Percentiles rank a stretch among this genome's conserved stretches.
phyloP scores from a whole-genome alignment of 1,139 yeast genomes.

The Kodamaea fungicola region DNA sequence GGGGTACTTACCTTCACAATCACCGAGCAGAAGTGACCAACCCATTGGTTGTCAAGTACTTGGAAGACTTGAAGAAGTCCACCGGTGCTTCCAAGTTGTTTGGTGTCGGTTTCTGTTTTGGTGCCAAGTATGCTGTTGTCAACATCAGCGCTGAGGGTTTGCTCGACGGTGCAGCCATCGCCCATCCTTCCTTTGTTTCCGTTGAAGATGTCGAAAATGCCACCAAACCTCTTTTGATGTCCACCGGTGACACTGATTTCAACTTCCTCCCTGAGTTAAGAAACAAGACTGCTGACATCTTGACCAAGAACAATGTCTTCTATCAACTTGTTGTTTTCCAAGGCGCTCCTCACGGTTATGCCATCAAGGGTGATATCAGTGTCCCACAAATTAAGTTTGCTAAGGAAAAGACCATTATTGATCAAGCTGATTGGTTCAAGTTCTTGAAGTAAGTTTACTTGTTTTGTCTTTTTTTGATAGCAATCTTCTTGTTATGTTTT shows the following conservation, averaged over 20 bases:
- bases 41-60: slow-evolving; percentile 14
- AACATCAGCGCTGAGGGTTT: slow-evolving; percentile 12
- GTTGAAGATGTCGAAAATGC: slow-evolving; percentile 16
- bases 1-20: slow-evolving; percentile 47
- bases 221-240: slow-evolving; percentile 16
- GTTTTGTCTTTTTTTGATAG: not conserved
- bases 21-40: slow-evolving; percentile 50
- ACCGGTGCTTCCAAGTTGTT: slow-evolving; percentile 11
- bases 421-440: slow-evolving; percentile 43
- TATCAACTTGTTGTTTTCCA: slow-evolving; percentile 16
- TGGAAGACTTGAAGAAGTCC: slow-evolving; percentile 6
- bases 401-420: slow-evolving; percentile 61
- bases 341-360: slow-evolving; percentile 20
- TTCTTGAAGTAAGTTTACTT: not conserved
- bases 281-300: slow-evolving; percentile 13
- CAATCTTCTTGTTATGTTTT: too few species aligned
- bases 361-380: slow-evolving; percentile 53
- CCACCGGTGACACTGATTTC: slow-evolving; percentile 18
- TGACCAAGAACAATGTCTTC: slow-evolving; percentile 22
- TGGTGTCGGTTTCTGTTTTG: slow-evolving; percentile 20
- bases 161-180: slow-evolving; percentile 16
- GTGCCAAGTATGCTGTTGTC: slow-evolving; percentile 17
- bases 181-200: slow-evolving; percentile 20
- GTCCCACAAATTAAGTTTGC: slow-evolving; percentile 60
- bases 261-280: slow-evolving; percentile 16